Evolutionary conservation across 139 green algal genomes (phyloP).

Genomic region (Bryopsis sp.): DNA sequence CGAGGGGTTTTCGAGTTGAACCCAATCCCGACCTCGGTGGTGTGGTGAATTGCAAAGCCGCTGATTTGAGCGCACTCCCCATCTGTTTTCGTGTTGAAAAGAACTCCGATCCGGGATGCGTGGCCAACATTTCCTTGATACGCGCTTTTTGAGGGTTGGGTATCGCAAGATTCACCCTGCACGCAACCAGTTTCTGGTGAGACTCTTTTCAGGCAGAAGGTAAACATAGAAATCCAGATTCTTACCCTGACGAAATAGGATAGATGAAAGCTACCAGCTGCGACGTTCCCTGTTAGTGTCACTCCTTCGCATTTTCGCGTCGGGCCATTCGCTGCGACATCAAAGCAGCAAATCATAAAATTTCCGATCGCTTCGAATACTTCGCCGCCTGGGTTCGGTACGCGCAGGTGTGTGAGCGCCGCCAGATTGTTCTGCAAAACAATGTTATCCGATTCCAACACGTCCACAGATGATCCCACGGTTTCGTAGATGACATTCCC

Average conservation of each 20-base stretch:
- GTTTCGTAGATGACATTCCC: constrained; percentile 19
- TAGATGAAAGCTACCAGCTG: constrained; percentile 15
- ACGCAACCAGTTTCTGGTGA: background rate
- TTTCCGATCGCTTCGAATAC: constrained; percentile 16
- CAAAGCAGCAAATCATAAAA: constrained; percentile 7
- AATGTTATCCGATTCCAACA: constrained; percentile 12
- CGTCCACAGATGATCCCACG: constrained; percentile 8
- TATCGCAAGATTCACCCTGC: background rate
- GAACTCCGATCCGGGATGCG: constrained; percentile 12
- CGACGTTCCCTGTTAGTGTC: constrained; percentile 13
- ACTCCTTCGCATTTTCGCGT: background rate
- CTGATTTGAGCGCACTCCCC: constrained; percentile 8
- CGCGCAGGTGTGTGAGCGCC: background rate
- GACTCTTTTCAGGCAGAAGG: background rate
- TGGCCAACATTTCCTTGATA: constrained; percentile 7
- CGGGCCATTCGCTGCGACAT: background rate
- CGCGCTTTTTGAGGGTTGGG: background rate
- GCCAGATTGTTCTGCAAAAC: background rate
- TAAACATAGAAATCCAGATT: background rate
- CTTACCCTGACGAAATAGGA: constrained; percentile 1
- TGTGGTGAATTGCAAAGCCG: constrained; percentile 14
- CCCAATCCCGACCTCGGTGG: constrained; percentile 7
- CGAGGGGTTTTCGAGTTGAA: background rate
- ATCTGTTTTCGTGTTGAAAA: constrained; percentile 10
- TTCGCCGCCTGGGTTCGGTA: background rate